Conservation (phyloP, 1,284 basidiomycete genomes). For the Grifola frondosa region DNA sequence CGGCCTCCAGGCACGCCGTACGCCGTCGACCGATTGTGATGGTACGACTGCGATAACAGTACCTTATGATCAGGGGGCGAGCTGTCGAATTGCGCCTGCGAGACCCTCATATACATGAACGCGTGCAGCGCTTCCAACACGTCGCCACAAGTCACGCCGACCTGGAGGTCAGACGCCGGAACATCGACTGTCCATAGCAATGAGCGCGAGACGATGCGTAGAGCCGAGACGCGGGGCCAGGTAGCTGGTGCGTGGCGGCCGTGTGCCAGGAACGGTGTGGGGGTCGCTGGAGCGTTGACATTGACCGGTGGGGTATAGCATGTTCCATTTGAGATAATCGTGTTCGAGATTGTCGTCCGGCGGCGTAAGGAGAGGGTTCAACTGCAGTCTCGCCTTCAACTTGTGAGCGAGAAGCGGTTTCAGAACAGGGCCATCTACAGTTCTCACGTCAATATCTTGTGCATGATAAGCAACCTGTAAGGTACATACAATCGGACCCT, state of each 20-base stretch:
- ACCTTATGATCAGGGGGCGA: conserved; percentile 37
- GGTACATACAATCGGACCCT: conserved; percentile 28
- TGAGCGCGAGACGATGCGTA: conserved; percentile 51
- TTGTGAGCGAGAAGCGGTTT: conserved; percentile 55
- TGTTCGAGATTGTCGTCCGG: conserved; percentile 42
- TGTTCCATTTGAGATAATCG: conserved; percentile 68
- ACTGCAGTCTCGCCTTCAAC: conserved; percentile 43
- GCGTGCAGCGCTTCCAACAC: conserved; percentile 57
- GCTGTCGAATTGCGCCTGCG: conserved; percentile 49
- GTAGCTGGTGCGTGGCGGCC: conserved; percentile 74
- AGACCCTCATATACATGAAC: conserved; percentile 50
- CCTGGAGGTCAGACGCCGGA: conserved; percentile 43
- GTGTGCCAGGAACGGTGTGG: conserved; percentile 61
- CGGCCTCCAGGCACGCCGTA: conserved; percentile 64
- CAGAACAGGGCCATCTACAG: conserved; percentile 67
- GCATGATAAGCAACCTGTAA: not conserved
- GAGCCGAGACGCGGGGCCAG: conserved; percentile 57
- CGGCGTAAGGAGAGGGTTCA: conserved; percentile 64
- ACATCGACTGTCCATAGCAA: conserved; percentile 64
- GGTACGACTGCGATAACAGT: conserved; percentile 50
- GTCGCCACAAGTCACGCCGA: conserved; percentile 74
- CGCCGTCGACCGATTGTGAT: conserved; percentile 61
- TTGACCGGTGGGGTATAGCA: conserved; percentile 62
- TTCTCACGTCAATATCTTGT: not conserved
- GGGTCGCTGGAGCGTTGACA: conserved; percentile 63